A percentile compares a stretch with the other conserved stretches of the same genome.
These are phyloP conservation scores for Tagetes erecta DNA, from an alignment of 129 eudicot species.

Conservation along the genomic window DNA sequence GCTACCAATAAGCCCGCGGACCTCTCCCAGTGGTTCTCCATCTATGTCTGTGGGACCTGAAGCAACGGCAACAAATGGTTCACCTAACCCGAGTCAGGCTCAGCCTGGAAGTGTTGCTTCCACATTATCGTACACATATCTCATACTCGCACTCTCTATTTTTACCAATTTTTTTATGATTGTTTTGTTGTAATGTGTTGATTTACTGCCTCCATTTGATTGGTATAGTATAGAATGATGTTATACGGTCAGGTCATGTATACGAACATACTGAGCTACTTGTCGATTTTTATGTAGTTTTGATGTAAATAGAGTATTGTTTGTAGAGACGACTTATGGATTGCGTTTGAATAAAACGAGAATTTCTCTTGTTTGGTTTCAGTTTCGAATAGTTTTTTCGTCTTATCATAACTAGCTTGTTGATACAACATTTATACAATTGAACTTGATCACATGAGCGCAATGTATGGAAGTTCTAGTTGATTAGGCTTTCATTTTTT, in stretches of 20 bases:
- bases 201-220: constrained; percentile 17
- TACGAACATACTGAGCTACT: constrained; percentile 15
- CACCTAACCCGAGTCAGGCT: constrained; percentile 34
- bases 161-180: constrained; percentile 40
- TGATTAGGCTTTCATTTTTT: too few species aligned
- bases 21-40: constrained; percentile 43
- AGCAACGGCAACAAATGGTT: constrained; percentile 49
- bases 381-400: too few species aligned
- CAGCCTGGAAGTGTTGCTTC: constrained; percentile 36
- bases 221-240: constrained; percentile 24
- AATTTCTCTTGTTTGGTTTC: background rate
- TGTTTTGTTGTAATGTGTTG: constrained; percentile 31
- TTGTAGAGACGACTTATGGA: constrained; percentile 15
- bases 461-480: too few species aligned
- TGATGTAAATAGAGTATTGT: constrained; percentile 33
- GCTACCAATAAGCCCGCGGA: constrained; percentile 47
- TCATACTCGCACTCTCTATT: constrained; percentile 36
- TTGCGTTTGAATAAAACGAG: constrained; percentile 18
- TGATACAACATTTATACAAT: too few species aligned
- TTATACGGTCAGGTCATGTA: constrained; percentile 3
- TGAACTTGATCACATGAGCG: too few species aligned
- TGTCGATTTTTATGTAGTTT: constrained; percentile 33
- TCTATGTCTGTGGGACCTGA: constrained; percentile 59
- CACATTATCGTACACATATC: constrained; percentile 23
- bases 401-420: too few species aligned